These are phyloP conservation scores for Tylopilus balloui DNA, from an alignment of 768 basidiomycete genomes.

Conservation along the genomic window DNA sequence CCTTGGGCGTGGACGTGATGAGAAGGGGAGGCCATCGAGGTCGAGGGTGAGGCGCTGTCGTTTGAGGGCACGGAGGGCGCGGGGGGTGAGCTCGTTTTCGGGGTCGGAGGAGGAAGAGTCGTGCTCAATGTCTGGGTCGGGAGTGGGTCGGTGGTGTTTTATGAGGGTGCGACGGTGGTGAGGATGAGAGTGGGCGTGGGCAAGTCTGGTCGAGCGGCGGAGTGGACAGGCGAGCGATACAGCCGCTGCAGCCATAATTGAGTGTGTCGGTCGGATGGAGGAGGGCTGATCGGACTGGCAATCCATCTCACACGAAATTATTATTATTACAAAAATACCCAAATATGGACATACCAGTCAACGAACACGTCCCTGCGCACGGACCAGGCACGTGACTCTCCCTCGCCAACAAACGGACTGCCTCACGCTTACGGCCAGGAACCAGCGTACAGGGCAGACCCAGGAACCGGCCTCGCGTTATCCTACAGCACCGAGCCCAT, in stretches of 20 bases:
- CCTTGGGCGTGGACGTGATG: slow-evolving; percentile 9
- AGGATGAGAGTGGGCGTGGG: slow-evolving; percentile 14
- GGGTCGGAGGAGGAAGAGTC: slow-evolving; percentile 20
- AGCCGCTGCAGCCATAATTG: slow-evolving; percentile 29
- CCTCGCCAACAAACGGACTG: neutral
- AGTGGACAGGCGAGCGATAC: slow-evolving; percentile 29
- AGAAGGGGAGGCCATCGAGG: slow-evolving; percentile 24
- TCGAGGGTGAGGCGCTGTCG: slow-evolving; percentile 31
- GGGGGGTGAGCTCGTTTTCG: slow-evolving; percentile 32
- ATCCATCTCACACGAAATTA: neutral
- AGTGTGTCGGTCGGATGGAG: slow-evolving; percentile 14
- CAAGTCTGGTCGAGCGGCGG: slow-evolving; percentile 27
- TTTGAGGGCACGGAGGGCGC: slow-evolving; percentile 33
- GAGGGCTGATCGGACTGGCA: slow-evolving; percentile 10
- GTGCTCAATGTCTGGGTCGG: slow-evolving; percentile 17
- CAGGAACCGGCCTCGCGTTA: too few relatives aligned
- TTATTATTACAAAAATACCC: neutral
- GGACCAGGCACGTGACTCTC: slow-evolving; percentile 26
- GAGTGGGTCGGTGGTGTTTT: neutral
- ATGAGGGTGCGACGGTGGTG: neutral
- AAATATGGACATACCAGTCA: slow-evolving; percentile 7
- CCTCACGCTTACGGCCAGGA: too few relatives aligned
- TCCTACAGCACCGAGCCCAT: too few relatives aligned
- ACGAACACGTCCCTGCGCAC: slow-evolving; percentile 22
- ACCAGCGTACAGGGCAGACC: too few relatives aligned